These are phyloP conservation scores for Saccharomycopsis hybrid DNA, from an alignment of 1,139 yeast genomes.

Conservation along the genomic window DNA sequence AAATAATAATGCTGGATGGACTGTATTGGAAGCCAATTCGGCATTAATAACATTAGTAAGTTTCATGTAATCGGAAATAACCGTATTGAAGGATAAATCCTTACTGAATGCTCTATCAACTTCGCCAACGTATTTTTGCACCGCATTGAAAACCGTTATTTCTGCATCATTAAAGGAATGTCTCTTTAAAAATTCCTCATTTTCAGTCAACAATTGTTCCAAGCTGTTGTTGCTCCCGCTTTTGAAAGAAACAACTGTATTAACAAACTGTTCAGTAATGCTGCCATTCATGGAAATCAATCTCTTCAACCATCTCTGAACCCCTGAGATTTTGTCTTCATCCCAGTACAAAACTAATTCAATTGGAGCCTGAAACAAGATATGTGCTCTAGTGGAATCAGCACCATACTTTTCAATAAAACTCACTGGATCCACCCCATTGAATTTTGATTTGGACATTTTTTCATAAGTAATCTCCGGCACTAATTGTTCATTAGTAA, in stretches of 20 bases:
- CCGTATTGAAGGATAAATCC: slow-evolving; percentile 68
- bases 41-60: slow-evolving; percentile 48
- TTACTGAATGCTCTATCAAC: slow-evolving; percentile 55
- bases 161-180: slow-evolving; percentile 39
- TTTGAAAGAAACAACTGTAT: slow-evolving; percentile 12
- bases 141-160: slow-evolving; percentile 48
- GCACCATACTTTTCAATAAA: slow-evolving; percentile 82
- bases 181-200: slow-evolving; percentile 3
- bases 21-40: slow-evolving; percentile 20
- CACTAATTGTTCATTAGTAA: slow-evolving; percentile 35
- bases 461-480: slow-evolving; percentile 70
- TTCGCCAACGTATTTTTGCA: slow-evolving; percentile 42
- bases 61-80: slow-evolving; percentile 87
- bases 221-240: slow-evolving; percentile 10
- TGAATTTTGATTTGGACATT: slow-evolving; percentile 93
- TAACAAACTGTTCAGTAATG: slow-evolving; percentile 18
- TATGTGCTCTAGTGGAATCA: slow-evolving; percentile 90
- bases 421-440: slow-evolving; percentile 85
- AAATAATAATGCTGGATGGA: slow-evolving; percentile 31
- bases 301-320: slow-evolving; percentile 76
- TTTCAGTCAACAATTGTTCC: slow-evolving; percentile 9
- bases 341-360: slow-evolving; percentile 84
- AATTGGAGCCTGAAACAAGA: slow-evolving; percentile 90
- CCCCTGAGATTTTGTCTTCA: slow-evolving; percentile 77
- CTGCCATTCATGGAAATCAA: slow-evolving; percentile 41